Conservation (phyloP, 176 grass and related monocot genomes). For the Oryza meridionalis region DNA sequence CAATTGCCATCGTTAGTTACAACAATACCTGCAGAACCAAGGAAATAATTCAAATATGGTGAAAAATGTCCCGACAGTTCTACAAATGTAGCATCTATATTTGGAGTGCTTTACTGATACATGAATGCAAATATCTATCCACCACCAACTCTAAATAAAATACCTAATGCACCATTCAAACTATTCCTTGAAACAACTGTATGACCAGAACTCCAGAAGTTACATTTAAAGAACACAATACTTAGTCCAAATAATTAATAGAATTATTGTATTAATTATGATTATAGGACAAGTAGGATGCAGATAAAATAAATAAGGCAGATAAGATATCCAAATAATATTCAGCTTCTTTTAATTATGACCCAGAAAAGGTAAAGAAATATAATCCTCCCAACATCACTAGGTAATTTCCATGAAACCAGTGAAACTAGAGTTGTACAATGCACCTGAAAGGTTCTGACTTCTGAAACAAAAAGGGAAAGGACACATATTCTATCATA, state of each 20-base stretch:
- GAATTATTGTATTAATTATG: neutral
- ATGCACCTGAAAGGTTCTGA: neutral
- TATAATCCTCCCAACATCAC: neutral
- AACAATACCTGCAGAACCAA: conserved; percentile 62
- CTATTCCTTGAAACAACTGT: neutral
- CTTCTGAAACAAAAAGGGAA: neutral
- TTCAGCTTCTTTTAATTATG: neutral
- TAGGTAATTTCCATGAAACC: neutral
- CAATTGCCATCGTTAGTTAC: conserved; percentile 91
- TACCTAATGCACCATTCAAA: neutral
- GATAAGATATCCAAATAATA: neutral
- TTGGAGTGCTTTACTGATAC: neutral
- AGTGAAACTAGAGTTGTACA: neutral
- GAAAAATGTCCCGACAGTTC: neutral
- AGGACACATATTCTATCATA: neutral
- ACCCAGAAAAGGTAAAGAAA: neutral
- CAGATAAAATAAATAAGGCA: neutral
- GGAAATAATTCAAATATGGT: conserved; percentile 13
- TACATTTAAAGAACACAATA: neutral
- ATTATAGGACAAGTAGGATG: neutral
- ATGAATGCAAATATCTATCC: neutral
- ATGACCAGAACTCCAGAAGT: neutral
- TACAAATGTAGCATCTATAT: neutral
- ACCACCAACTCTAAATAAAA: neutral
- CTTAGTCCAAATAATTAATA: neutral